phyloP scores from a whole-genome alignment of 176 grass and related monocot species.

The Aechmea fasciata region DNA sequence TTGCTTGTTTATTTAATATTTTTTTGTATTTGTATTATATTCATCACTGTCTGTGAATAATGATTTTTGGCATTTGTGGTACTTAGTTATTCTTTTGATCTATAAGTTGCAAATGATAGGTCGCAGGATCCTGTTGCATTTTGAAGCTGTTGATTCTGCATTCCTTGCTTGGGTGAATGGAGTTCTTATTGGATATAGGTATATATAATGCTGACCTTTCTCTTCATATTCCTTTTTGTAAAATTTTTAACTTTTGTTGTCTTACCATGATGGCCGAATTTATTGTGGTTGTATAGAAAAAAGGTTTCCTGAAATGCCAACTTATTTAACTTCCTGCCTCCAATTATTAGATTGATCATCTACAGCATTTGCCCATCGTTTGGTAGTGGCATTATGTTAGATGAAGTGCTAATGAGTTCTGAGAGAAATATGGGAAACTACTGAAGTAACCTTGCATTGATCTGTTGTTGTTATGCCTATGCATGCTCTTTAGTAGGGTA shows the following conservation, averaged over 20 bases:
- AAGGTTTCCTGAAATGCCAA: not conserved
- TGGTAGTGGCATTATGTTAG: not conserved
- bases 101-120: slow-evolving; percentile 38
- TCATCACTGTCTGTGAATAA: too few relatives aligned
- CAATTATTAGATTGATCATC: not conserved
- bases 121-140: slow-evolving; percentile 86
- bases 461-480: too few relatives aligned
- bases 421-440: not conserved
- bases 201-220: slow-evolving; percentile 7
- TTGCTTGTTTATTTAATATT: too few relatives aligned
- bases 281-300: not conserved
- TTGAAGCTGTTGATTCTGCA: slow-evolving; percentile 90
- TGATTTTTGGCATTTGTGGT: not conserved
- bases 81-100: not conserved
- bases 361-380: not conserved
- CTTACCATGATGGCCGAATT: too few relatives aligned
- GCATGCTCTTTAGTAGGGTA: too few relatives aligned
- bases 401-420: not conserved
- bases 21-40: too few relatives aligned
- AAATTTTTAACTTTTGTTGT: not conserved
- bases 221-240: not conserved
- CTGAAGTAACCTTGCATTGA: not conserved
- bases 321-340: not conserved
- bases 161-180: slow-evolving; percentile 97
- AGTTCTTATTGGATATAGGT: slow-evolving; percentile 76